Conservation (phyloP, 2,329 filamentous ascomycete genomes). For the Aspergillus ruber region DNA sequence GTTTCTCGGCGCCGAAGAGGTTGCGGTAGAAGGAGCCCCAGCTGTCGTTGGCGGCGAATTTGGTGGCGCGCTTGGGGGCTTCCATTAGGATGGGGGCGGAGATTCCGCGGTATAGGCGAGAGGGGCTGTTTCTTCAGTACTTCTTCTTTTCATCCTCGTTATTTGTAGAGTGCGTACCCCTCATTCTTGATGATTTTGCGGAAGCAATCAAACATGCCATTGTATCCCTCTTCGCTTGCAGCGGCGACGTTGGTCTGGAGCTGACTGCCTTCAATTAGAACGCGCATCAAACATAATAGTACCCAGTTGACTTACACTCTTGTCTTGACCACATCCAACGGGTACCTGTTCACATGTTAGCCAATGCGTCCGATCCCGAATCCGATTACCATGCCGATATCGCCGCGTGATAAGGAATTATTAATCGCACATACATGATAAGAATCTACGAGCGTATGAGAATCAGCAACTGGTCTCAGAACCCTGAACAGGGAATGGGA, state of each 20-base stretch:
- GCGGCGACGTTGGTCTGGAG: slow-evolving; percentile 65
- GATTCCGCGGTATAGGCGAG: slow-evolving; percentile 91
- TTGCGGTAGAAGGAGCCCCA: slow-evolving; percentile 94
- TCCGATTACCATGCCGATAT: neutral
- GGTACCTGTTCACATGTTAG: slow-evolving; percentile 63
- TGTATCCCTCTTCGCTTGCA: slow-evolving; percentile 75
- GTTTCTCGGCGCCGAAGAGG: slow-evolving; percentile 74
- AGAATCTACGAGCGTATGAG: slow-evolving; percentile 58
- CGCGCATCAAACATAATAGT: neutral
- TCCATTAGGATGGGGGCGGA: slow-evolving; percentile 96
- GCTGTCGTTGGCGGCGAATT: slow-evolving; percentile 97
- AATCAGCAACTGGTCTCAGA: neutral
- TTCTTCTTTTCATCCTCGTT: neutral
- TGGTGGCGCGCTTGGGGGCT: slow-evolving; percentile 90
- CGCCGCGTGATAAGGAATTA: slow-evolving; percentile 1
- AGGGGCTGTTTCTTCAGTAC: slow-evolving; percentile 53
- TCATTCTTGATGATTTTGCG: slow-evolving; percentile 93
- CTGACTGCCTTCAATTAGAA: slow-evolving; percentile 52
- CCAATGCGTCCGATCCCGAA: neutral
- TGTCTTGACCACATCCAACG: slow-evolving; percentile 96
- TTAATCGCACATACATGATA: slow-evolving; percentile 60
- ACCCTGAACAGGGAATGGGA: neutral
- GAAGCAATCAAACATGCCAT: slow-evolving; percentile 97
- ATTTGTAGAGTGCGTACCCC: slow-evolving; percentile 56
- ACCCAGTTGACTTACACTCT: slow-evolving; percentile 64